These are phyloP conservation scores for Porcisia hertigi DNA, from an alignment of 208 protist species.

Conservation along the genomic window DNA sequence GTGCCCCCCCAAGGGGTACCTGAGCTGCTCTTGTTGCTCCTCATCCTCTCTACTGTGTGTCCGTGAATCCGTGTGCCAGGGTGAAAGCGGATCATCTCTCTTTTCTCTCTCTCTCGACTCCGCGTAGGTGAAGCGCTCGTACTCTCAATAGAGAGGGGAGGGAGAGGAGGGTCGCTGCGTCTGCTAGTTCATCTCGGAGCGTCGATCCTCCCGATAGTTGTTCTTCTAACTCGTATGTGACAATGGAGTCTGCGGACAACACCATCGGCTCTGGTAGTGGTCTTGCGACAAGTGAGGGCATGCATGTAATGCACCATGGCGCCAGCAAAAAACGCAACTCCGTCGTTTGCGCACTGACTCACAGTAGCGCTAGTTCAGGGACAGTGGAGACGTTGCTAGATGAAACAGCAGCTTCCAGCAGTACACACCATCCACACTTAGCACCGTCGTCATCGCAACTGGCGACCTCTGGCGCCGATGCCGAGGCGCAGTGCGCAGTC, in stretches of 20 bases:
- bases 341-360: not conserved
- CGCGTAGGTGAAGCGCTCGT: too few relatives aligned
- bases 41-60: not conserved
- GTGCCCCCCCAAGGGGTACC: not conserved
- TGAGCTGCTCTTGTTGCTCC: not conserved
- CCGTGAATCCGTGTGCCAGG: too few relatives aligned
- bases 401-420: not conserved
- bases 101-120: too few relatives aligned
- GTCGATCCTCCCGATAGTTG: too few relatives aligned
- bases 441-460: not conserved
- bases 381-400: not conserved
- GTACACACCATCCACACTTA: not conserved
- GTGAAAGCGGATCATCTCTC: too few relatives aligned
- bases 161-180: too few relatives aligned
- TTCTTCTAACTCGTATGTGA: too few relatives aligned
- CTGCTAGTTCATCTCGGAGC: too few relatives aligned
- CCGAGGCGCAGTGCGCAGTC: not conserved
- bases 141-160: too few relatives aligned
- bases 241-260: conserved; percentile 2
- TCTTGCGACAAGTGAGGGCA: not conserved
- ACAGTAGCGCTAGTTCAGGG: not conserved
- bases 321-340: not conserved
- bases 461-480: conserved; percentile 9
- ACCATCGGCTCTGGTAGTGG: conserved; percentile 1
- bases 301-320: not conserved